These are phyloP conservation scores for Candida palmyrensis DNA, from an alignment of 805 yeast genomes.

Conservation along the genomic window DNA sequence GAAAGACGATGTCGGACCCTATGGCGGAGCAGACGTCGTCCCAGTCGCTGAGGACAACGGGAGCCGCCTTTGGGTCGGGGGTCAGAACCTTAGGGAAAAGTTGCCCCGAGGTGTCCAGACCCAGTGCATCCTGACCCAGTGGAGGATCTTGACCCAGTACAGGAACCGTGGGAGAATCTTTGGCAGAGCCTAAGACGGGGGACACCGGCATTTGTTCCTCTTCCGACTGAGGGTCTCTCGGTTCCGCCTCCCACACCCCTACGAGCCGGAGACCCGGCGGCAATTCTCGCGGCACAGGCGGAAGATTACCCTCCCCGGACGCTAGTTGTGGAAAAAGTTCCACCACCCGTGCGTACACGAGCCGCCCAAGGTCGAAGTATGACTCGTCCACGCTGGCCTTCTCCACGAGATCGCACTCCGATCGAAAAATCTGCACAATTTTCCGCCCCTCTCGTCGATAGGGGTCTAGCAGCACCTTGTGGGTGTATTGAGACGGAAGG, in stretches of 20 bases:
- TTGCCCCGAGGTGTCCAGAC: constrained; percentile 4
- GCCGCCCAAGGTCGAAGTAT: constrained; percentile 75
- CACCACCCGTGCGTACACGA: constrained; percentile 42
- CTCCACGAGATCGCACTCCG: constrained; percentile 66
- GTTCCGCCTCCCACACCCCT: constrained; percentile 6
- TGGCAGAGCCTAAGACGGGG: constrained; percentile 4
- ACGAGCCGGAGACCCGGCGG: constrained; percentile 19
- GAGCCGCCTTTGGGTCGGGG: too few species aligned
- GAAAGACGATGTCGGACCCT: constrained; percentile 56
- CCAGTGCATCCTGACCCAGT: constrained; percentile 1
- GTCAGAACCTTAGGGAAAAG: constrained; percentile 1
- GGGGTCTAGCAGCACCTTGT: constrained; percentile 88
- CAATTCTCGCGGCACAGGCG: constrained; percentile 37
- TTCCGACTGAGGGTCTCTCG: constrained; percentile 29
- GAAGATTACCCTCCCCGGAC: constrained; percentile 23
- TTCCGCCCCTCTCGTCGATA: constrained; percentile 84
- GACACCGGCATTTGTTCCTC: constrained; percentile 14
- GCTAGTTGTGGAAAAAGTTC: constrained; percentile 44
- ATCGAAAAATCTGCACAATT: constrained; percentile 60
- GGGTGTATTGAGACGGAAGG: constrained; percentile 53
- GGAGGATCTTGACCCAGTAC: too few species aligned
- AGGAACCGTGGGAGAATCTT: too few species aligned
- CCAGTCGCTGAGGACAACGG: constrained; percentile 46
- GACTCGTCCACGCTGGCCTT: constrained; percentile 96
- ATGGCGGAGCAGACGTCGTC: constrained; percentile 69